Percentiles rank a stretch among this genome's conserved stretches.
Conservation (phyloP, 1,284 basidiomycete genomes). For the Amylostereum areolatum region DNA sequence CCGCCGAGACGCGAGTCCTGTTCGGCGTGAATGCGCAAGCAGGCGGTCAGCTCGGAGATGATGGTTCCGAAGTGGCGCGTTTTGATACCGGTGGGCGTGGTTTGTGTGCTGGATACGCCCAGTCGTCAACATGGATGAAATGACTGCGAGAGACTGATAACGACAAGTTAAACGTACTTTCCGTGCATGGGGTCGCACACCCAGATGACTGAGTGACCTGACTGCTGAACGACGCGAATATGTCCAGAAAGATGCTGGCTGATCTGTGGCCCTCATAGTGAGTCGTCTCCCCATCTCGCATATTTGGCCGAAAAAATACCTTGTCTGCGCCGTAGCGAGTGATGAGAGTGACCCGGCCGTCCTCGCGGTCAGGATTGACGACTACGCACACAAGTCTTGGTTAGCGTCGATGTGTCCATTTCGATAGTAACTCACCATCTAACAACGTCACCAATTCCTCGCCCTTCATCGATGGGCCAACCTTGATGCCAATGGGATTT, state of each 20-base stretch:
- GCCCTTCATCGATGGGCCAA: constrained; percentile 81
- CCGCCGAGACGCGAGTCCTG: constrained; percentile 79
- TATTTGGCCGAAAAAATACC: constrained; percentile 29
- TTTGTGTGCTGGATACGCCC: constrained; percentile 58
- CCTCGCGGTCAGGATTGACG: constrained; percentile 81
- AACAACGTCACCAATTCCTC: constrained; percentile 81
- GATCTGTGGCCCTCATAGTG: constrained; percentile 40
- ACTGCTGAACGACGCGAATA: constrained; percentile 78
- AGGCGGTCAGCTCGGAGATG: constrained; percentile 81
- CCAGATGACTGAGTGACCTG: constrained; percentile 87
- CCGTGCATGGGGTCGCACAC: constrained; percentile 98
- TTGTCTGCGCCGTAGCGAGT: constrained; percentile 90
- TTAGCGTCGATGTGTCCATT: too few relatives aligned
- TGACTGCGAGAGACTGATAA: not conserved
- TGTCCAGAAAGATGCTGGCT: constrained; percentile 73
- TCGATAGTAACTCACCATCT: constrained; percentile 51
- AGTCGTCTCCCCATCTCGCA: not conserved
- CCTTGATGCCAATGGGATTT: constrained; percentile 96
- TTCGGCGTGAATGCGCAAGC: constrained; percentile 74
- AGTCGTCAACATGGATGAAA: constrained; percentile 2
- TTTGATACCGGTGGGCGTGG: constrained; percentile 73
- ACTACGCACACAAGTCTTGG: constrained; percentile 36
- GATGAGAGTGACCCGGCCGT: constrained; percentile 86
- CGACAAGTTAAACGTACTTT: constrained; percentile 52
- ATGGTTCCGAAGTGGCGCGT: constrained; percentile 91